Evolutionary conservation across 805 yeast species (phyloP), one percentile per base, ranked within the genome.

Genomic region (Cyberlindnera suaveolens): DNA sequence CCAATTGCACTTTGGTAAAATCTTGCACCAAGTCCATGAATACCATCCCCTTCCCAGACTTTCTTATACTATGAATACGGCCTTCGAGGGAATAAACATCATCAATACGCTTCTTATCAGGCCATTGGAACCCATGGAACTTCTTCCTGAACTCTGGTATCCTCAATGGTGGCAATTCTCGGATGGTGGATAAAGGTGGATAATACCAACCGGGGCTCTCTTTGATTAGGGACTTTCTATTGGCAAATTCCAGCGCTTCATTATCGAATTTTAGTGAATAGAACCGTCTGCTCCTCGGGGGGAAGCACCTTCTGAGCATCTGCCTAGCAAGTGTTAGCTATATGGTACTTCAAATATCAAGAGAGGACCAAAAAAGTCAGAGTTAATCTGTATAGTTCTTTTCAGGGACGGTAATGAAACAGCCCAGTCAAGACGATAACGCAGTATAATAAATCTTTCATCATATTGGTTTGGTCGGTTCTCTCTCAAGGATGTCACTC

Each of bases 21-120:
- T 85, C 91, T 52, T 84, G 91, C 0, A 67, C 54, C 3, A 87
- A 34, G 57, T 87, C 96, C 19, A 86, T 53, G 53, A 87, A 87
- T 34, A 75, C 62, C 65, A 86, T 72, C 1, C 82, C 83, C 51
- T 75, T 80, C 1, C 95, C 88, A 0, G 89, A 70, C 40, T 68
- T 72, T 32, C 96, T 61, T 0, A 87, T 70, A 17, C 77, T 66
- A 2, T 42, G 44, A 7, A 87, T 70, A 41, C 80, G 74, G 1
- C 95, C 96, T 47, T 77, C 65, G 1, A 61, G 29, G 6, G 57
- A 46, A 36, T 51, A 50, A 0, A 47, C 19, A 3, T 51, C 49
- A 5, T 64, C 64, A 2, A 53, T 47, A 23, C 54, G 50, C 14
- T 58, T 48, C 4, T 9, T 23, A 8, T 50, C 43, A 1, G 53